Base-by-base conservation (phyloP, 2,329 filamentous ascomycete genomes). In the Penicillium sp. region DNA sequence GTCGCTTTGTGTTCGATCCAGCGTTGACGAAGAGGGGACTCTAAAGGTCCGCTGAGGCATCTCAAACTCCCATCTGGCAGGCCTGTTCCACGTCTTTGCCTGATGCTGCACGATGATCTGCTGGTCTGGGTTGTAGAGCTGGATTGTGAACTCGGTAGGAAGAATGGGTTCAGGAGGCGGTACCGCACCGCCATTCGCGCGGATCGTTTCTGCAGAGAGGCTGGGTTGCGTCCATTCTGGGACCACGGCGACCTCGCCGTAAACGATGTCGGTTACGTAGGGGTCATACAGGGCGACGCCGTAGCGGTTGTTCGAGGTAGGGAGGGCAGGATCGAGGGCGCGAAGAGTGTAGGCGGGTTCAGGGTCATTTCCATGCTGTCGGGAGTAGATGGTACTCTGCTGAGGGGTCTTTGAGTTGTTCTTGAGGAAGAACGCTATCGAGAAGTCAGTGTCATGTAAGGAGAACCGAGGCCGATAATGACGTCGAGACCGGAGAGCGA, bases 71-170 rank as follows among this genome's bases (percentile, higher is more conserved):
- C 92, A 98, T 46, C 82, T 81, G 45, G 89, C 83, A 12, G 83
- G 84, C 52, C 83, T 86, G 54, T 86, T 90, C 86, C 90, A 95
- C 53, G 85, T 84, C 29, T 87, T 86, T 35, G 84, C 79, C 59
- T 87, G 82, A 56, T 74, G 66, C 60, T 80, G 83, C 31, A 97
- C 80, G 0, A 77, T 62, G 18, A 97, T 76, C 60, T 87, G 80
- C 69, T 93, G 89, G 67, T 97, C 92, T 0, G 93, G 93, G 66
- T 95, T 93, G 77, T 96, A 97, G 3, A 98, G 83, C 61, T 92
- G 86, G 33, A 97, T 79, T n/a, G 80, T 78, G 68, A 97, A 95
- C 46, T 82, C 77, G 49, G 85, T 84, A 0, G 92, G 91, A 25
- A 89, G 80, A 29, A 88, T 78, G 8, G 91, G 87, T 52, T 86